Percentiles rank a stretch among this genome's conserved stretches.
These are phyloP conservation scores for Metarhizium anisopliae DNA, from an alignment of 2,329 filamentous ascomycete genomes.

Conservation along the genomic window DNA sequence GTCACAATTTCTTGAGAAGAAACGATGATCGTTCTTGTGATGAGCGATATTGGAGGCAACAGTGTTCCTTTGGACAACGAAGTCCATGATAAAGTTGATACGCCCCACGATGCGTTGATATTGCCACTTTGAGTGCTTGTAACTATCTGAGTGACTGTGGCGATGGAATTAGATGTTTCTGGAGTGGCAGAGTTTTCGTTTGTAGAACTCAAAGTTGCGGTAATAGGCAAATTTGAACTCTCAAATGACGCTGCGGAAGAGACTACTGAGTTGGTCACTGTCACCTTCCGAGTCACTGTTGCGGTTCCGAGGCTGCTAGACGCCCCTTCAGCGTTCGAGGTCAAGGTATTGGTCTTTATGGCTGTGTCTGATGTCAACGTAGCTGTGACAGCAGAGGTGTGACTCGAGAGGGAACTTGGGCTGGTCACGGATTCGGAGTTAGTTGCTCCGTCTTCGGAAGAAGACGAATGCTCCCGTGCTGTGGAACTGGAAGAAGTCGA, in stretches of 20 bases:
- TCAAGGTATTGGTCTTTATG: background rate
- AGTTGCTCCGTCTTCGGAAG: background rate
- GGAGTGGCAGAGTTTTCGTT: background rate
- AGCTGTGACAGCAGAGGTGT: background rate
- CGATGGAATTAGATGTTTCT: background rate
- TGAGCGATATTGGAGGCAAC: background rate
- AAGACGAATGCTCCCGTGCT: background rate
- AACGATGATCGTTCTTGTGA: background rate
- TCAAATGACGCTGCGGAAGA: constrained; percentile 1
- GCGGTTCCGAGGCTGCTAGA: background rate
- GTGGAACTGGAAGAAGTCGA: background rate
- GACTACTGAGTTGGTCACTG: background rate
- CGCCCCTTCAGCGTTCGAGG: background rate
- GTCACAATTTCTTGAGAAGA: background rate
- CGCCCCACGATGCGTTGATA: background rate
- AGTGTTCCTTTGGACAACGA: background rate
- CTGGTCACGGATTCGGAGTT: background rate
- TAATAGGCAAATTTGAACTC: constrained; percentile 2
- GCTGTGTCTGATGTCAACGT: background rate
- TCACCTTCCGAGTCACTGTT: background rate
- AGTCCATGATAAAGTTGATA: background rate
- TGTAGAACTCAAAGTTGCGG: background rate
- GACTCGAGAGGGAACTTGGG: background rate
- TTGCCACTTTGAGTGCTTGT: background rate
- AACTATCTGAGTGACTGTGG: background rate